These are phyloP conservation scores for Kazachstania bromeliacearum DNA, from an alignment of 805 yeast genomes.

Conservation along the genomic window DNA sequence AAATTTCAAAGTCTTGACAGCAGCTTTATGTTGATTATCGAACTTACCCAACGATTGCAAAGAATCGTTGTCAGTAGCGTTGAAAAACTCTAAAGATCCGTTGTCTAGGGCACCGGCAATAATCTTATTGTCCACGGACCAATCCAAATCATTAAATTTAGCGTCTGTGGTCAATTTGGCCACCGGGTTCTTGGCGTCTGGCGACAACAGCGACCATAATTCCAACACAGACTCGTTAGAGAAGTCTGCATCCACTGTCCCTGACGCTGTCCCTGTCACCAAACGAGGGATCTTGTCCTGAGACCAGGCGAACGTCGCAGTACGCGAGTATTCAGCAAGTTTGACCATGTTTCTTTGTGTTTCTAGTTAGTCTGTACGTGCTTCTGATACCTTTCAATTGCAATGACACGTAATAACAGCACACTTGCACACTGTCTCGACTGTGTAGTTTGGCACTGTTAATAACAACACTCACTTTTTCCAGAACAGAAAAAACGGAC, in stretches of 20 bases:
- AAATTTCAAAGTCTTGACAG: constrained; percentile 67
- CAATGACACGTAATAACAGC: neutral
- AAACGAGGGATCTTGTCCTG: constrained; percentile 60
- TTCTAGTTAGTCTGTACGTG: neutral
- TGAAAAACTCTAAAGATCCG: constrained; percentile 64
- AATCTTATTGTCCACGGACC: constrained; percentile 58
- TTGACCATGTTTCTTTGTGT: constrained; percentile 48
- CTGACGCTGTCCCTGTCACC: constrained; percentile 93
- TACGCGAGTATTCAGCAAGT: constrained; percentile 69
- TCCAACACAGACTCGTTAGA: constrained; percentile 71
- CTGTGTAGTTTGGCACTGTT: no score
- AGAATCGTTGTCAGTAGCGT: constrained; percentile 37
- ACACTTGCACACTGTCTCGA: no score
- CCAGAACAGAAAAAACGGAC: no score
- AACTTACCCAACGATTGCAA: constrained; percentile 41
- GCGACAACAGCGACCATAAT: constrained; percentile 58
- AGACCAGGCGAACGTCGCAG: constrained; percentile 97
- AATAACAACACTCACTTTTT: no score
- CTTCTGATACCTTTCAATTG: neutral
- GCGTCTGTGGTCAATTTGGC: constrained; percentile 41
- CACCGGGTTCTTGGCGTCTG: constrained; percentile 31
- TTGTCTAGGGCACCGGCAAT: constrained; percentile 89
- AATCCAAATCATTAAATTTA: constrained; percentile 71
- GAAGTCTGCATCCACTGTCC: constrained; percentile 85
- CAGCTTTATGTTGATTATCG: constrained; percentile 51